These are phyloP conservation scores for Phlebiopsis flavidoalba DNA, from an alignment of 768 basidiomycete species.

Conservation along the genomic window DNA sequence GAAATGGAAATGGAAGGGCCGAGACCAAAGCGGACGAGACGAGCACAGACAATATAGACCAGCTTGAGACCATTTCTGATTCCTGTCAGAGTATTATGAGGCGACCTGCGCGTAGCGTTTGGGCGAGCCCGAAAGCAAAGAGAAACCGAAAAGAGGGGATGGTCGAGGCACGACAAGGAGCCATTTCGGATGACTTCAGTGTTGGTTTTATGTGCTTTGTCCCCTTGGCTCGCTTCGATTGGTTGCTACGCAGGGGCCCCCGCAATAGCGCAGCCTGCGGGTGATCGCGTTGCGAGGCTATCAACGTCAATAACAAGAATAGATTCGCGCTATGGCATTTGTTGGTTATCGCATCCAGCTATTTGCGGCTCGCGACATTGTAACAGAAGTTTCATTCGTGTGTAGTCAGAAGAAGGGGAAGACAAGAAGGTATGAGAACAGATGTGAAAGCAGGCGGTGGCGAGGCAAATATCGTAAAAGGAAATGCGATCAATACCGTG, in stretches of 20 bases:
- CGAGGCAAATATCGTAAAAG: too few relatives aligned
- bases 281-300: constrained; percentile 4
- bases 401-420: too few relatives aligned
- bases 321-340: background rate
- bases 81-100: background rate
- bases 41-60: background rate
- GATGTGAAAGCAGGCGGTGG: too few relatives aligned
- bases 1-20: constrained; percentile 6
- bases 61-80: constrained; percentile 10
- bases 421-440: too few relatives aligned
- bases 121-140: background rate
- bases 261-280: background rate
- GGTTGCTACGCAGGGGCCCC: background rate
- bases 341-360: too few relatives aligned
- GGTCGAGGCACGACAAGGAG: constrained; percentile 1
- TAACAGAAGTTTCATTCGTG: too few relatives aligned
- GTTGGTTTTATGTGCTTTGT: background rate
- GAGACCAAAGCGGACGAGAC: constrained; percentile 7
- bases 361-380: too few relatives aligned
- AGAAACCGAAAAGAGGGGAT: background rate
- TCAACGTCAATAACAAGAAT: background rate
- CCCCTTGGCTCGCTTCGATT: background rate
- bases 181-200: background rate
- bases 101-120: constrained; percentile 13
- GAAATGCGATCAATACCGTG: too few relatives aligned